Evolutionary conservation across 768 basidiomycete genomes (phyloP), one percentile per base, ranked within the genome.

Genomic region (Suillus decipiens): DNA sequence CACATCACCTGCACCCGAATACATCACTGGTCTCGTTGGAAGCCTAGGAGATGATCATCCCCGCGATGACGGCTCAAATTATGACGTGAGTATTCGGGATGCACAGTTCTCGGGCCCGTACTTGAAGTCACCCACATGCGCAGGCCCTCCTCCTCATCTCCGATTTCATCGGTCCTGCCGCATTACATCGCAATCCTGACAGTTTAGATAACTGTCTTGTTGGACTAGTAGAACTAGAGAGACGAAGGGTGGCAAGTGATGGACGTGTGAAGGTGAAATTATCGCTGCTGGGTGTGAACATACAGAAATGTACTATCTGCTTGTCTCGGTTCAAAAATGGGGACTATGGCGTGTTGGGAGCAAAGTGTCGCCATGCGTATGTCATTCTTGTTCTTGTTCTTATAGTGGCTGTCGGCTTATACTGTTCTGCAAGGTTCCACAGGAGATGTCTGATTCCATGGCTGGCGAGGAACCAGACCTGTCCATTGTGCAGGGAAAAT

Each of bases 291-390:
- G 91, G 87, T 43, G 77, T 82, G 15, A 69, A 79, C 1, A 89
- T 93, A 39, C 85, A 88, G 65, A 84, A 84, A 69, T 93, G 92
- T 73, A 83, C 86, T 45, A 87, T 92, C 57, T 93, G 92, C 71
- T 76, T 91, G 71, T 82, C 80, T 54, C 88, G 88, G 75, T 93
- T 90, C 76, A 86, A 79, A 74, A 79, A 76, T 9, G 82, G 75
- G 19, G 87, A 92, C 63, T 67, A 69, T 61, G 89, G 82, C 15
- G 82, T 82, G 39, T 69, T 89, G 73, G 82, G 84, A 4, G 82
- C 83, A 15, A 75, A 70, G 22, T 93, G 90, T 72, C 79, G 77
- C 65, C 90, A 92, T 76, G 78, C 82, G 71, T 84, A 57, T 69
- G 79, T 75, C 11, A 53, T 63, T 31, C 61, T 42, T 43, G 39